Evolutionary conservation across 805 yeast genomes (phyloP).

Genomic region (Starmerella floricola): DNA sequence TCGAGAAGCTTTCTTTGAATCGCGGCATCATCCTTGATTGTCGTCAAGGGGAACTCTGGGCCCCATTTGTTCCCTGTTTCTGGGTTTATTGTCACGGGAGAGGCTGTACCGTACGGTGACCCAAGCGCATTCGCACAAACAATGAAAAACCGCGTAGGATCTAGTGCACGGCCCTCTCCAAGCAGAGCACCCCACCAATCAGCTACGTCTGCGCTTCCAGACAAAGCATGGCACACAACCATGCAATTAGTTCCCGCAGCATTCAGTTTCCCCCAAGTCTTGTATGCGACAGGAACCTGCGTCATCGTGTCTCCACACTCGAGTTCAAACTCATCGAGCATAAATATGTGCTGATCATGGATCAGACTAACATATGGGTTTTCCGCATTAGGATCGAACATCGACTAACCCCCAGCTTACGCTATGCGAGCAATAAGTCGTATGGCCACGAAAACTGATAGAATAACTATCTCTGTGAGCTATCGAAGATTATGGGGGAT

Average conservation of each 20-base stretch:
- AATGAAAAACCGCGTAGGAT: constrained; percentile 74
- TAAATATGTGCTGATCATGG: constrained; percentile 62
- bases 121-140: constrained; percentile 88
- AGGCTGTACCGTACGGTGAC: constrained; percentile 90
- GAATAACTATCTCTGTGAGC: no score
- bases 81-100: constrained; percentile 77
- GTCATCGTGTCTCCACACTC: constrained; percentile 56
- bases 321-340: constrained; percentile 57
- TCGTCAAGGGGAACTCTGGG: constrained; percentile 87
- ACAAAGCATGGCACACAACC: constrained; percentile 89
- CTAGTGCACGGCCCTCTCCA: constrained; percentile 79
- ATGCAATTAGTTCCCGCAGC: constrained; percentile 58
- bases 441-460: no score
- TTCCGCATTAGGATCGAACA: constrained; percentile 23
- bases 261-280: constrained; percentile 87
- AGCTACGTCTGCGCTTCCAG: constrained; percentile 88
- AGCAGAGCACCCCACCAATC: constrained; percentile 99
- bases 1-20: constrained; percentile 58
- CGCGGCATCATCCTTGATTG: constrained; percentile 83
- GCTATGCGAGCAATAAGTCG: no score
- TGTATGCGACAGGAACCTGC: constrained; percentile 85
- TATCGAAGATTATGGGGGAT: no score
- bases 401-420: no score
- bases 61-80: constrained; percentile 73
- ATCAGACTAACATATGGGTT: constrained; percentile 66